These are phyloP conservation scores for Miscanthus lutarioriparius DNA, from an alignment of 176 grass and related monocot genomes.

Conservation along the genomic window DNA sequence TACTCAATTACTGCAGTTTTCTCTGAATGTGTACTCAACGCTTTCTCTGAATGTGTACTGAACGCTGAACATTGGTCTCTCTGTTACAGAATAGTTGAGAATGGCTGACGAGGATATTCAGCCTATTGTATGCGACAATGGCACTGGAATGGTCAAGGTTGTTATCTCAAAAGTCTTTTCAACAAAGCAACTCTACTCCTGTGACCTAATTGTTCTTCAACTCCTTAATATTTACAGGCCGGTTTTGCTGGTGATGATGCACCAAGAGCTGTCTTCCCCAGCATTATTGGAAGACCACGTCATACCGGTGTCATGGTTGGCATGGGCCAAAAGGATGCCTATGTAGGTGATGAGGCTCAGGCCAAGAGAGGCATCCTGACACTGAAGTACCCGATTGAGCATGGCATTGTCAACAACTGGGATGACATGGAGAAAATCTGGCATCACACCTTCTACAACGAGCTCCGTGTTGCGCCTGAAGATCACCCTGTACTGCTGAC, in stretches of 20 bases:
- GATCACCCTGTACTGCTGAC: constrained; percentile 80
- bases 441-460: constrained; percentile 89
- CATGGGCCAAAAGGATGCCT: constrained; percentile 94
- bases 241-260: constrained; percentile 88
- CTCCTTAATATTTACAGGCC: constrained; percentile 44
- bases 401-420: constrained; percentile 85
- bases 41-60: neutral
- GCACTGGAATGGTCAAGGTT: constrained; percentile 95
- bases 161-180: neutral
- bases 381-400: constrained; percentile 85
- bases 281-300: constrained; percentile 81
- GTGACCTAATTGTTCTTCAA: neutral
- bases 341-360: constrained; percentile 87
- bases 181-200: neutral
- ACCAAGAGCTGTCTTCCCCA: constrained; percentile 85
- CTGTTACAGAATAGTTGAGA: constrained; percentile 22
- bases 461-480: constrained; percentile 79
- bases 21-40: neutral
- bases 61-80: neutral
- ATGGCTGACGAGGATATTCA: constrained; percentile 90
- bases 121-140: constrained; percentile 81
- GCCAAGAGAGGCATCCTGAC: constrained; percentile 88
- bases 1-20: neutral
- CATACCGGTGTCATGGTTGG: constrained; percentile 91
- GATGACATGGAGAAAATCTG: constrained; percentile 96